phyloP scores from a whole-genome alignment of 257 asterid genomes.

The Nicotiana tabacum region DNA sequence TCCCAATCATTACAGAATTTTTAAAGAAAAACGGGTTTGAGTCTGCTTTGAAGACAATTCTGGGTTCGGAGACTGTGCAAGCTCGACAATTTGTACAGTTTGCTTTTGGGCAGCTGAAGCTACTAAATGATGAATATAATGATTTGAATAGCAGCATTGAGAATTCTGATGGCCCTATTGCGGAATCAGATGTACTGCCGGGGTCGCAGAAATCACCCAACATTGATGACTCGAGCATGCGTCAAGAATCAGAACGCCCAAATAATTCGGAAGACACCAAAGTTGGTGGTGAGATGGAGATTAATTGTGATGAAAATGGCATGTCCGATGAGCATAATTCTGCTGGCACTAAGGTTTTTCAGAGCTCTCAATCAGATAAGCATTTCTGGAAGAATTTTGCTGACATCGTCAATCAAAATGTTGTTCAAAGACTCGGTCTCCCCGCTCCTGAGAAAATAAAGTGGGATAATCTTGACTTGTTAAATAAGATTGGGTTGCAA shows the following conservation, averaged over 20 bases:
- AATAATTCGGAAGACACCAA: slow-evolving; percentile 24
- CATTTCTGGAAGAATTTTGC: slow-evolving; percentile 74
- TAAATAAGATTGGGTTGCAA: slow-evolving; percentile 63
- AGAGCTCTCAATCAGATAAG: slow-evolving; percentile 50
- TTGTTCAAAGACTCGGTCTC: slow-evolving; percentile 65
- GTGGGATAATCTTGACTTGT: slow-evolving; percentile 75
- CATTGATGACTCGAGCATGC: slow-evolving; percentile 16
- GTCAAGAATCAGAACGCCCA: slow-evolving; percentile 23
- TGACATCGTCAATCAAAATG: slow-evolving; percentile 53
- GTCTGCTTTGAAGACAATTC: slow-evolving; percentile 67
- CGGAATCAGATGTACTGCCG: slow-evolving; percentile 17
- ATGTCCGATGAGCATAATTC: background rate
- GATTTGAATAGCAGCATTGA: slow-evolving; percentile 30
- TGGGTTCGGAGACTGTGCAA: slow-evolving; percentile 87
- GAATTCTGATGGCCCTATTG: slow-evolving; percentile 6
- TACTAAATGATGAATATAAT: slow-evolving; percentile 60
- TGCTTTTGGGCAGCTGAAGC: slow-evolving; percentile 83
- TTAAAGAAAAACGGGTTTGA: slow-evolving; percentile 71
- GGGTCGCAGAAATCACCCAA: background rate
- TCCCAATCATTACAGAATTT: slow-evolving; percentile 78
- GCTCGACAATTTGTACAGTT: slow-evolving; percentile 89
- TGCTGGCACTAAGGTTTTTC: slow-evolving; percentile 21
- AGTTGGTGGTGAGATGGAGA: slow-evolving; percentile 9
- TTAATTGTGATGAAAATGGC: slow-evolving; percentile 12
- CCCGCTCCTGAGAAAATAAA: slow-evolving; percentile 63